Conservation (phyloP, 192 early-diverging fungal genomes). For the Coemansia sp. region DNA sequence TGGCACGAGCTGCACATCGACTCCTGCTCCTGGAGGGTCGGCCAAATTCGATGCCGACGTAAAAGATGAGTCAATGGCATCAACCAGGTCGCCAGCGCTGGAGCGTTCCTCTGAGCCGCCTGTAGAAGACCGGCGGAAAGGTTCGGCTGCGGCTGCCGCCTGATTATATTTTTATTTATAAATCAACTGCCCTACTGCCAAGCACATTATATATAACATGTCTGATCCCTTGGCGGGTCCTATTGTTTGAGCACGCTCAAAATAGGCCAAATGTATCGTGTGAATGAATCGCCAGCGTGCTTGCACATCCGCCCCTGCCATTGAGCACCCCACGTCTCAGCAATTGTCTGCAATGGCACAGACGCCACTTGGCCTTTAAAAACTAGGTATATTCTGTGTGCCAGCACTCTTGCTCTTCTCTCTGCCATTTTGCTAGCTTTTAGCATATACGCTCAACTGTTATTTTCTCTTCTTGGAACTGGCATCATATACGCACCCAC, state of each 20-base stretch:
- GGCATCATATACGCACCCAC: too few species aligned
- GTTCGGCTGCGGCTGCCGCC: conserved; percentile 2
- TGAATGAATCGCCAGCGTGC: not conserved
- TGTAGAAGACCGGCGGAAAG: conserved; percentile 30
- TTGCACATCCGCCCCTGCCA: not conserved
- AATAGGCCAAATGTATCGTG: not conserved
- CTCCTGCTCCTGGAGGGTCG: conserved; percentile 13
- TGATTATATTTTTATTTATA: not conserved
- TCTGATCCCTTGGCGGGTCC: not conserved
- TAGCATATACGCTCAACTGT: not conserved
- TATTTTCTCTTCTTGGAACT: not conserved
- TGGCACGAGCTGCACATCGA: conserved; percentile 43
- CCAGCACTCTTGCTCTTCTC: not conserved
- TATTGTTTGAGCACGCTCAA: not conserved
- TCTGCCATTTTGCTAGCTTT: not conserved
- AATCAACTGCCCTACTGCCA: not conserved
- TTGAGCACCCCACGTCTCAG: not conserved
- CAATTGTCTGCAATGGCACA: not conserved
- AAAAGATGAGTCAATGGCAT: not conserved
- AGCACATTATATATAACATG: not conserved
- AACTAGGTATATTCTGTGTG: not conserved
- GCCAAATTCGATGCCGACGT: not conserved
- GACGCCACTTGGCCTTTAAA: conserved; percentile 7
- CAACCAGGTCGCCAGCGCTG: not conserved
- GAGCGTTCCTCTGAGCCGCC: conserved; percentile 6